Base-by-base conservation (phyloP, 2,329 filamentous ascomycete species). In the Arthrobotrys sinensis region DNA sequence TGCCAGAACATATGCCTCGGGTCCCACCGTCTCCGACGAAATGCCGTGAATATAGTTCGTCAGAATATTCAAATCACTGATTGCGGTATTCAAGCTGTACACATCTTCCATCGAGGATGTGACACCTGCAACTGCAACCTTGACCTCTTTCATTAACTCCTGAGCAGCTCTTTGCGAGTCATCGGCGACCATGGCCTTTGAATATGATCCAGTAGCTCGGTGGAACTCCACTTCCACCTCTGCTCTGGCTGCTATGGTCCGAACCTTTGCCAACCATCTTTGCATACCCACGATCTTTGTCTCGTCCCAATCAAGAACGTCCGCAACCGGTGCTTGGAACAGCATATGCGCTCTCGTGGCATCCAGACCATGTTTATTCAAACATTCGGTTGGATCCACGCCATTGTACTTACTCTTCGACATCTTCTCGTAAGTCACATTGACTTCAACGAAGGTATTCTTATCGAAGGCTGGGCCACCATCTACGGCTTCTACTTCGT, bases 381-480 rank as follows among this genome's bases (percentile, higher is more conserved):
- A 93, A 80, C 91, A 92, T 0, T 86, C 86, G 0, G 89, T 90
- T 0, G 94, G 94, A 82, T 97, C 93, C 5, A 97, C 93, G 28
- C 94, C 94, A 82, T 97, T 97, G 85, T 96, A 88, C 84, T 97
- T 97, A 82, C 93, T 96, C 85, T 97, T 97, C 45, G 92, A 96
- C 94, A 97, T 97, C 83, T 97, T 97, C 83, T 97, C 93, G 81
- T 89, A 97, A 0, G 79, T 65, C 16, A 81, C 53, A 8, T 32
- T 38, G 0, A 91, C 89, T 0, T 82, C 82, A 57, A 88, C 85
- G 2, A 90, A 89, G 0, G 90, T 92, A 0, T 88, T 87, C 16
- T 86, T 86, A n/a, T 96, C 88, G 67, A 86, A 86, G 0, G 92
- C 92, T 11, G 2, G 86, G 0, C 60, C 63, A 6, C 46, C 45